These are phyloP conservation scores for Vickermania ingenoplastis DNA, from an alignment of 208 protist species.

Conservation along the genomic window DNA sequence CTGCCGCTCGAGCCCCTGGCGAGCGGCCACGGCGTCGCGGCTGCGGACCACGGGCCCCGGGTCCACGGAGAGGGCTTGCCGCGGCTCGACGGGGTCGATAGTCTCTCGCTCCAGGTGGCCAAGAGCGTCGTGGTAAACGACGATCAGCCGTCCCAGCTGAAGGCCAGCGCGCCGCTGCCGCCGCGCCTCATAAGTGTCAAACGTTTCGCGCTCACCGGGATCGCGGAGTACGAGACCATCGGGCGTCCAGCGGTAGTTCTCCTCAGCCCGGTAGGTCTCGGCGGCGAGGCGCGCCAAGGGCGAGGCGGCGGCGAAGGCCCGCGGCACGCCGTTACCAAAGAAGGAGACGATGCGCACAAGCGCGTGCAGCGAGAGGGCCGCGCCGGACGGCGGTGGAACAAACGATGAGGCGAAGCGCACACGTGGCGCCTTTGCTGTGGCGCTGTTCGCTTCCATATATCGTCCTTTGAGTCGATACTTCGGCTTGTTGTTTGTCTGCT, in stretches of 20 bases:
- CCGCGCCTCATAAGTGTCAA: constrained; percentile 1
- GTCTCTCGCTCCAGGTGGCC: background rate
- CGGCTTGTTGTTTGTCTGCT: too few relatives aligned
- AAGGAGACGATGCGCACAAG: background rate
- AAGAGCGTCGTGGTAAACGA: background rate
- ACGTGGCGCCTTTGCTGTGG: background rate
- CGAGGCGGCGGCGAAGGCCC: background rate
- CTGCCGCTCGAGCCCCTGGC: background rate
- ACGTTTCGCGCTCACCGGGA: constrained; percentile 1
- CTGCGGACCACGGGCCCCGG: background rate
- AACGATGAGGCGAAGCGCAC: background rate
- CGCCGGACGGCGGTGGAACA: background rate
- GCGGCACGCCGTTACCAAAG: constrained; percentile 9
- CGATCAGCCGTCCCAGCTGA: background rate
- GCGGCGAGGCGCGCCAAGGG: background rate
- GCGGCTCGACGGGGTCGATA: background rate
- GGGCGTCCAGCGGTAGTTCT: background rate
- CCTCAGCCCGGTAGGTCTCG: constrained; percentile 3
- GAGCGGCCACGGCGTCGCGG: background rate
- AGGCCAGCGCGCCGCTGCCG: background rate
- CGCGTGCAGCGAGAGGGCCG: background rate
- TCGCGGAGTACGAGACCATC: background rate
- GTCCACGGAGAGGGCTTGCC: background rate
- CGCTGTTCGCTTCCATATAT: too few relatives aligned
- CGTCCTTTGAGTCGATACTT: too few relatives aligned